A percentile compares a stretch with the other conserved stretches of the same genome.
phyloP scores from a whole-genome alignment of 805 yeast species.

The Wickerhamomyces alni region DNA sequence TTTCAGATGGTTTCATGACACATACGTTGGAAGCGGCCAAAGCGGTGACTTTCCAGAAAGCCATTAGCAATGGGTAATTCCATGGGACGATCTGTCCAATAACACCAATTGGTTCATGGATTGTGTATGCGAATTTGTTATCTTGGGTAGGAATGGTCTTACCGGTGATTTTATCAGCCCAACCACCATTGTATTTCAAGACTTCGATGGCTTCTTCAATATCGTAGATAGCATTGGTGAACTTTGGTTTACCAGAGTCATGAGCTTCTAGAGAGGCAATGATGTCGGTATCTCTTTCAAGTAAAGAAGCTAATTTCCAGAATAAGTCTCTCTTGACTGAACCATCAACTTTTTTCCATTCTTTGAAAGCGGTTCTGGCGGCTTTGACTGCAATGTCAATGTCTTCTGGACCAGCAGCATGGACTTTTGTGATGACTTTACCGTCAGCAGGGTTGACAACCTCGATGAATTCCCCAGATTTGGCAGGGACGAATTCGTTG shows the following conservation, averaged over 20 bases:
- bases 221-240: slow-evolving; percentile 50
- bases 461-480: slow-evolving; percentile 34
- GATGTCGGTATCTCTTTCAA: slow-evolving; percentile 42
- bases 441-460: slow-evolving; percentile 49
- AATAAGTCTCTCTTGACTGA: slow-evolving; percentile 39
- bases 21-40: slow-evolving; percentile 43
- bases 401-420: slow-evolving; percentile 45
- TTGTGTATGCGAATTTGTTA: slow-evolving; percentile 46
- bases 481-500: slow-evolving; percentile 59
- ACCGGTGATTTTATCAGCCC: slow-evolving; percentile 68
- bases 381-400: slow-evolving; percentile 48
- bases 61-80: slow-evolving; percentile 47
- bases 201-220: slow-evolving; percentile 50
- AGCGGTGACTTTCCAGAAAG: slow-evolving; percentile 44
- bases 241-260: slow-evolving; percentile 54
- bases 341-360: slow-evolving; percentile 44
- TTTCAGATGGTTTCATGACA: slow-evolving; percentile 43
- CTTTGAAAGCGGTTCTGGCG: slow-evolving; percentile 45
- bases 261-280: slow-evolving; percentile 52
- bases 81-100: slow-evolving; percentile 48
- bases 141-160: slow-evolving; percentile 53
- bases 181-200: slow-evolving; percentile 65
- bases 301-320: slow-evolving; percentile 42
- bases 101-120: slow-evolving; percentile 49
- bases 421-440: slow-evolving; percentile 42